Evolutionary conservation across 495 filamentous ascomycete genomes (phyloP).

Genomic region (Xylaria bambusicola): DNA sequence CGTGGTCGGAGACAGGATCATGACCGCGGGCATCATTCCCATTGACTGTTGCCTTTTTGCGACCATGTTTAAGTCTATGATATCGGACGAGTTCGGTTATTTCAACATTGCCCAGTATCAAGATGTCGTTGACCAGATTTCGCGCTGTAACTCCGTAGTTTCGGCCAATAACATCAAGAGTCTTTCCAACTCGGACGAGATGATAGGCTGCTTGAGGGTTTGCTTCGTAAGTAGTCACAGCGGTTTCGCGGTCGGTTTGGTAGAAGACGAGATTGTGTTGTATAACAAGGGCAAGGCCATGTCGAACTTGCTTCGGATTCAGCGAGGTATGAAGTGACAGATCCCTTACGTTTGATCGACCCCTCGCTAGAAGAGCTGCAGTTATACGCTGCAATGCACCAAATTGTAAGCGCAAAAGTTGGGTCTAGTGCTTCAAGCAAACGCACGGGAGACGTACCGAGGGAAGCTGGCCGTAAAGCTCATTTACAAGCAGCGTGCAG

Average conservation of each 20-base stretch:
- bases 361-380: constrained; percentile 71
- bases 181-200: constrained; percentile 77
- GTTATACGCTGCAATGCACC: constrained; percentile 65
- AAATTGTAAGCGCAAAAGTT: constrained; percentile 22
- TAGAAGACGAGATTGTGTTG: constrained; percentile 86
- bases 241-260: constrained; percentile 62
- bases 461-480: constrained; percentile 84
- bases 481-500: constrained; percentile 82
- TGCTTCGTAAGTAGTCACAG: constrained; percentile 75
- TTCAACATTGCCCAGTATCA: constrained; percentile 75
- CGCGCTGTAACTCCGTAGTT: constrained; percentile 70
- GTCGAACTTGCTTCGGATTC: constrained; percentile 65
- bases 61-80: constrained; percentile 39
- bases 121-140: constrained; percentile 69
- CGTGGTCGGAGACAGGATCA: constrained; percentile 15
- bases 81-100: constrained; percentile 66
- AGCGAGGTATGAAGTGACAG: constrained; percentile 70
- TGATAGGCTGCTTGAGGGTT: constrained; percentile 74
- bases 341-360: constrained; percentile 69
- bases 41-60: constrained; percentile 31
- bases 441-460: constrained; percentile 62
- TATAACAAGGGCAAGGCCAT: constrained; percentile 79
- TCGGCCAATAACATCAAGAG: constrained; percentile 70
- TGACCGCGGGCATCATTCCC: constrained; percentile 27
- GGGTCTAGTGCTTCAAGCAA: neutral